Conservation (phyloP, 176 grass and related monocot species). For the Typha latifolia region DNA sequence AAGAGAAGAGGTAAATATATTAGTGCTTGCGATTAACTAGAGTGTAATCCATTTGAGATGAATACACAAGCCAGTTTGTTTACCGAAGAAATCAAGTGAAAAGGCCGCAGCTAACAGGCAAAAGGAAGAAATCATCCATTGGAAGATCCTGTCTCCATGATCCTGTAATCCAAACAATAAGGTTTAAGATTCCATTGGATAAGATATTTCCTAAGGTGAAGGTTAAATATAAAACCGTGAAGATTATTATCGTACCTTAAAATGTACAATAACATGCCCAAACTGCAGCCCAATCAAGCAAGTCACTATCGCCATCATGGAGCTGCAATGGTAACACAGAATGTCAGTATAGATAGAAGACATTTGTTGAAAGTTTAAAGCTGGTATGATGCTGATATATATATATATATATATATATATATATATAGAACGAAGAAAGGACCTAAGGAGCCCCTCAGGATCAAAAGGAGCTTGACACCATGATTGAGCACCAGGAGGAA, state of each 20-base stretch:
- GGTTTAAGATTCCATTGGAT: neutral
- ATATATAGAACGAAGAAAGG: neutral
- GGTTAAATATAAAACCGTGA: neutral
- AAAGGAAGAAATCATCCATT: constrained; percentile 50
- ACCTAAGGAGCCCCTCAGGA: constrained; percentile 83
- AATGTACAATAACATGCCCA: constrained; percentile 60
- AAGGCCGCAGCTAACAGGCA: constrained; percentile 44
- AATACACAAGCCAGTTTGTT: neutral
- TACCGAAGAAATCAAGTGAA: constrained; percentile 57
- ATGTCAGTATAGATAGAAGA: neutral
- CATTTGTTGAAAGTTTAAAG: neutral
- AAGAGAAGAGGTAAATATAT: constrained; percentile 1
- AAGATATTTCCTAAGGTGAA: neutral
- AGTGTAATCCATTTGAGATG: neutral
- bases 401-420: too few species aligned
- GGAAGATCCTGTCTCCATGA: constrained; percentile 35
- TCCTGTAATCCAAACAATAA: constrained; percentile 30
- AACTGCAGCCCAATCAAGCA: constrained; percentile 84
- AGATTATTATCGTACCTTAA: constrained; percentile 35
- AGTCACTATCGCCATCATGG: constrained; percentile 70
- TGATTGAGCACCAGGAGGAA: constrained; percentile 51
- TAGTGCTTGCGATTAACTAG: neutral
- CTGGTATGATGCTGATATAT: neutral
- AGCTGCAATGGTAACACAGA: constrained; percentile 18
- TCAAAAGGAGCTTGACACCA: constrained; percentile 93